Evolutionary conservation across 805 yeast species (phyloP).

Genomic region (Kazachstania bromeliacearum): DNA sequence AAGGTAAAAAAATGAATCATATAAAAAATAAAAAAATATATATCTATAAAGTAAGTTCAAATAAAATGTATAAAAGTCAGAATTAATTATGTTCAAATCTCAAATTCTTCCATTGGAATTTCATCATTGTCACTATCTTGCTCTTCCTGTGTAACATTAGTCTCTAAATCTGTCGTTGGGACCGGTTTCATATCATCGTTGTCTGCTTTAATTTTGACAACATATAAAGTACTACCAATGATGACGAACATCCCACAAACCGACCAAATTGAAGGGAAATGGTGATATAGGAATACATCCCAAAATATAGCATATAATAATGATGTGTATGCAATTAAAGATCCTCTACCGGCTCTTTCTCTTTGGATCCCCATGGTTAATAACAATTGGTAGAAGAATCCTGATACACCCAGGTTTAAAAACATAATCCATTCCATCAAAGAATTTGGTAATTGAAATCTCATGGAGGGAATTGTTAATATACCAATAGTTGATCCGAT

Average conservation of each 20-base stretch:
- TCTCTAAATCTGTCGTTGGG: no score
- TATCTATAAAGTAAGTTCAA: no score
- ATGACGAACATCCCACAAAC: conserved; percentile 62
- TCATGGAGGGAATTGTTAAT: conserved; percentile 45
- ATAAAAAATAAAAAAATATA: no score
- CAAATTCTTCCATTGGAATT: no score
- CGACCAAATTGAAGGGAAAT: conserved; percentile 61
- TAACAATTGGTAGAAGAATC: conserved; percentile 73
- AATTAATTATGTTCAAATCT: no score
- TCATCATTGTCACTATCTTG: no score
- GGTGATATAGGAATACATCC: conserved; percentile 65
- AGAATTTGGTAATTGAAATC: conserved; percentile 54
- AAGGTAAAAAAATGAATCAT: no score
- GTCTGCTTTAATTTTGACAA: conserved; percentile 39
- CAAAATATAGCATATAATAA: conserved; percentile 69
- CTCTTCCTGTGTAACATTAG: not conserved
- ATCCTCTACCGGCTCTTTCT: conserved; percentile 67
- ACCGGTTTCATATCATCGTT: conserved; percentile 7
- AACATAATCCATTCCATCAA: conserved; percentile 58
- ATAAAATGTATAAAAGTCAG: no score
- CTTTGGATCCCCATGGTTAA: conserved; percentile 77
- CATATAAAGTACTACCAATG: conserved; percentile 51
- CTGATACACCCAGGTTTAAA: conserved; percentile 56
- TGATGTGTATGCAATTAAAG: conserved; percentile 67
- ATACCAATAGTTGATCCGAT: conserved; percentile 46